Conservation (phyloP, 768 basidiomycete genomes). For the Lentinula aciculospora region DNA sequence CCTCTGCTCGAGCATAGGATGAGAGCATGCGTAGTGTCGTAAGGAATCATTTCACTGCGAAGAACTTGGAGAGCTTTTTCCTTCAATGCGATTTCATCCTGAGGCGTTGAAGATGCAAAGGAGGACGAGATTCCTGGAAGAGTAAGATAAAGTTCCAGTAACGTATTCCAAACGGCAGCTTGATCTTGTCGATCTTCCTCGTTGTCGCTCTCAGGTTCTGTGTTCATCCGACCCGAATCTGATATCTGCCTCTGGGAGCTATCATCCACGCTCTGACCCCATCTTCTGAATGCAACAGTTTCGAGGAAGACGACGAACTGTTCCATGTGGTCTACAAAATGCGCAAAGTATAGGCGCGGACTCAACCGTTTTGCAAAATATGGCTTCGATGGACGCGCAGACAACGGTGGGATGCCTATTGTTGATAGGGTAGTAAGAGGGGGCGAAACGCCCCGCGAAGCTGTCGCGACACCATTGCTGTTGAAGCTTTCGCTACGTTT, state of each 20-base stretch:
- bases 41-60: conserved; percentile 54
- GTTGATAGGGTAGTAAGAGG: conserved; percentile 21
- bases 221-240: background rate
- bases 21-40: conserved; percentile 89
- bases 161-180: conserved; percentile 89
- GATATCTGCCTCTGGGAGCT: conserved; percentile 1
- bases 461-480: conserved; percentile 32
- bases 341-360: conserved; percentile 84
- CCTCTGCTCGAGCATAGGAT: conserved; percentile 84
- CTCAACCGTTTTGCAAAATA: conserved; percentile 57
- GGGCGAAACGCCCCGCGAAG: conserved; percentile 14
- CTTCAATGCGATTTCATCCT: conserved; percentile 31
- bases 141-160: conserved; percentile 88
- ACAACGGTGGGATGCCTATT: conserved; percentile 9
- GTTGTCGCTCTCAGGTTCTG: conserved; percentile 8
- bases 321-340: conserved; percentile 85
- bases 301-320: conserved; percentile 88
- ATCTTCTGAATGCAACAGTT: conserved; percentile 71
- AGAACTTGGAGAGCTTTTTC: conserved; percentile 75
- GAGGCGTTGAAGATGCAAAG: conserved; percentile 12
- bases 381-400: conserved; percentile 17
- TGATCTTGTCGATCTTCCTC: conserved; percentile 65
- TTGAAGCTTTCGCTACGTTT: conserved; percentile 38
- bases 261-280: conserved; percentile 66
- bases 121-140: conserved; percentile 28